phyloP scores from a whole-genome alignment of 2,329 filamentous ascomycete genomes.

The Fusarium citri region DNA sequence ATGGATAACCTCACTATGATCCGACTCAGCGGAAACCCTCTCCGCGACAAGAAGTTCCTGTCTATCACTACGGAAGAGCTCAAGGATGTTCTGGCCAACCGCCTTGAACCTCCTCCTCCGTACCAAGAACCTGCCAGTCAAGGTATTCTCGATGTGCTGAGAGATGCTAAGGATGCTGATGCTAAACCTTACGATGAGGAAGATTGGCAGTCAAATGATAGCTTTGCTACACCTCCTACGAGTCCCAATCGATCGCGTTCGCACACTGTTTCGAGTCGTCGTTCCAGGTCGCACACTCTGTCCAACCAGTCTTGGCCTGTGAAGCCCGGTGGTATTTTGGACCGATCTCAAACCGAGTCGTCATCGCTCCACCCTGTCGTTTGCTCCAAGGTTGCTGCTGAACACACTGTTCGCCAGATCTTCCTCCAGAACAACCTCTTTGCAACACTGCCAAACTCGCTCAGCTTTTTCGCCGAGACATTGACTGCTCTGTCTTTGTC shows the following conservation, averaged over 20 bases:
- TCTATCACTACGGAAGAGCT: conserved; percentile 84
- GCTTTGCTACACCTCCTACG: conserved; percentile 69
- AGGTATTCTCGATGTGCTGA: conserved; percentile 36
- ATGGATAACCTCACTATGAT: conserved; percentile 84
- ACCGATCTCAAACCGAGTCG: conserved; percentile 75
- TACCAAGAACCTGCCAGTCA: conserved; percentile 51
- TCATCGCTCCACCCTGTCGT: conserved; percentile 69
- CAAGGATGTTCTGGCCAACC: conserved; percentile 76
- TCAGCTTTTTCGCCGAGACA: conserved; percentile 77
- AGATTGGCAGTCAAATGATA: conserved; percentile 62
- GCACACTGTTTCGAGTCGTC: conserved; percentile 58
- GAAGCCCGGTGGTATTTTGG: conserved; percentile 72
- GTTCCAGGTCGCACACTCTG: conserved; percentile 59
- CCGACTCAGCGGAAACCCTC: conserved; percentile 86
- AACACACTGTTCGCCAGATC: conserved; percentile 65
- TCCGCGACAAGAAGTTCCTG: conserved; percentile 88
- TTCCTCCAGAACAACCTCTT: conserved; percentile 84
- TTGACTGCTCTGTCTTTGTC: conserved; percentile 79
- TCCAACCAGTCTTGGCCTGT: conserved; percentile 65
- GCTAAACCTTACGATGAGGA: conserved; percentile 49
- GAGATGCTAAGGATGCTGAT: conserved; percentile 35
- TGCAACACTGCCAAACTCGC: conserved; percentile 73
- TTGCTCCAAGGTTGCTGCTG: conserved; percentile 66
- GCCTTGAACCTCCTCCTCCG: conserved; percentile 69
- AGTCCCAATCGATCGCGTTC: conserved; percentile 62